Percentiles rank a stretch among this genome's conserved stretches.
These are phyloP conservation scores for Metschnikowia baotianmanensis DNA, from an alignment of 805 yeast genomes.

Conservation along the genomic window DNA sequence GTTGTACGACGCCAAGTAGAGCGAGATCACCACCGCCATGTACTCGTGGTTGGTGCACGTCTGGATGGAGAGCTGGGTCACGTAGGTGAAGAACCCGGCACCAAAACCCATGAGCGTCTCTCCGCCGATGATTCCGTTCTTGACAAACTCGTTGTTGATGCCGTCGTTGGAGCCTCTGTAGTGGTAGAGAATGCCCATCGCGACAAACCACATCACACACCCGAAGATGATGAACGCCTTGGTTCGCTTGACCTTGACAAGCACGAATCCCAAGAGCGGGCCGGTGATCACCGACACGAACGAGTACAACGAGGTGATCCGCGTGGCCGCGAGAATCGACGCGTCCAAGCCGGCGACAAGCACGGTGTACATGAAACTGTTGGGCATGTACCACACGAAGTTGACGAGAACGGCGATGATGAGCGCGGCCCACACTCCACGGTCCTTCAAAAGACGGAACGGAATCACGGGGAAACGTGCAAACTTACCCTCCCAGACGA, in stretches of 20 bases:
- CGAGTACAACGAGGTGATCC: constrained; percentile 60
- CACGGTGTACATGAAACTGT: constrained; percentile 66
- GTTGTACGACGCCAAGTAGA: constrained; percentile 55
- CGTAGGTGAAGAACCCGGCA: constrained; percentile 69
- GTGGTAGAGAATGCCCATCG: constrained; percentile 58
- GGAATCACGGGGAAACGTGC: constrained; percentile 68
- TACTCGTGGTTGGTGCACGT: constrained; percentile 59
- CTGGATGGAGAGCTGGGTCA: constrained; percentile 60
- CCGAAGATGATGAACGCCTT: constrained; percentile 64
- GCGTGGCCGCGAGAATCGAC: constrained; percentile 58
- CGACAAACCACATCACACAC: constrained; percentile 52
- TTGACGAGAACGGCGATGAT: constrained; percentile 56
- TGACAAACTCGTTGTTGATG: constrained; percentile 26
- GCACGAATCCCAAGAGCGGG: constrained; percentile 52
- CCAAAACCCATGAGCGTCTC: constrained; percentile 67
- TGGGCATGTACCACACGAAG: constrained; percentile 66
- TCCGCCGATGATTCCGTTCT: constrained; percentile 61
- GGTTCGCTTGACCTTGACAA: constrained; percentile 46
- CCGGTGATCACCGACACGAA: constrained; percentile 65
- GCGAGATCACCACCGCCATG: constrained; percentile 60
- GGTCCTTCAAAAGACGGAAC: constrained; percentile 53
- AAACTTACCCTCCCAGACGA: constrained; percentile 55
- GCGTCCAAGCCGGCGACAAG: constrained; percentile 62
- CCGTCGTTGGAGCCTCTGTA: constrained; percentile 52
- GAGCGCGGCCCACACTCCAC: constrained; percentile 75